phyloP scores from a whole-genome alignment of 2,329 filamentous ascomycete species.

The Curvularia eragrostidis region DNA sequence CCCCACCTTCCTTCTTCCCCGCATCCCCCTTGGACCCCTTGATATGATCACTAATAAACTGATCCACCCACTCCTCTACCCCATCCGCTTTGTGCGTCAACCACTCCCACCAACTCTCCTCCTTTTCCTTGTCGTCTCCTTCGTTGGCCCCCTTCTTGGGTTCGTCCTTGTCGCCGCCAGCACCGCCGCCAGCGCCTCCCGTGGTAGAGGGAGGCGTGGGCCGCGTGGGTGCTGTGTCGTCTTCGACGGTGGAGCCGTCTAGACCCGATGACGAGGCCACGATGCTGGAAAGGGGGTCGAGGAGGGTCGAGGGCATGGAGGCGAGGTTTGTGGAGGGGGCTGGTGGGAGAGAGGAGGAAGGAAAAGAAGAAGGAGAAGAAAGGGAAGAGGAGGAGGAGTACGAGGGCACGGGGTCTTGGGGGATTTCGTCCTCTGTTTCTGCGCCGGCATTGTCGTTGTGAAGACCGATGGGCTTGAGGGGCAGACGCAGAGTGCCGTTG shows the following conservation, averaged over 20 bases:
- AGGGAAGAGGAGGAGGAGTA: slow-evolving; percentile 11
- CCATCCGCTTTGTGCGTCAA: slow-evolving; percentile 46
- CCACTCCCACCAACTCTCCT: slow-evolving; percentile 47
- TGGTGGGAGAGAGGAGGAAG: neutral
- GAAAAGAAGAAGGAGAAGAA: slow-evolving; percentile 53
- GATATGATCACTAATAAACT: slow-evolving; percentile 40
- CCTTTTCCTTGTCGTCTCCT: neutral
- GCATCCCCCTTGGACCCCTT: slow-evolving; percentile 5
- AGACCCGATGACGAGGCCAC: slow-evolving; percentile 32
- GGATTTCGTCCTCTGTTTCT: slow-evolving; percentile 56
- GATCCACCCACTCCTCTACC: slow-evolving; percentile 47
- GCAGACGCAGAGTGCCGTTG: slow-evolving; percentile 83
- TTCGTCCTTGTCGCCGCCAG: neutral
- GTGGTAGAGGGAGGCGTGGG: slow-evolving; percentile 17
- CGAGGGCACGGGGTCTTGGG: slow-evolving; percentile 57
- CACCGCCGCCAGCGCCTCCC: neutral
- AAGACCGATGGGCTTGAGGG: slow-evolving; percentile 67
- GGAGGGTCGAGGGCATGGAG: slow-evolving; percentile 22
- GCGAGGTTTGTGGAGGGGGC: slow-evolving; percentile 17
- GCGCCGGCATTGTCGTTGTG: slow-evolving; percentile 62
- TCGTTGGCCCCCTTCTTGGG: neutral
- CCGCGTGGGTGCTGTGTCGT: neutral
- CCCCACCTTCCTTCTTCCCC: neutral
- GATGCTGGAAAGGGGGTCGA: slow-evolving; percentile 31
- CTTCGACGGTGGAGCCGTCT: slow-evolving; percentile 21